Conservation (phyloP, 148 eudicot genomes). For the Vaccinium corymbosum region DNA sequence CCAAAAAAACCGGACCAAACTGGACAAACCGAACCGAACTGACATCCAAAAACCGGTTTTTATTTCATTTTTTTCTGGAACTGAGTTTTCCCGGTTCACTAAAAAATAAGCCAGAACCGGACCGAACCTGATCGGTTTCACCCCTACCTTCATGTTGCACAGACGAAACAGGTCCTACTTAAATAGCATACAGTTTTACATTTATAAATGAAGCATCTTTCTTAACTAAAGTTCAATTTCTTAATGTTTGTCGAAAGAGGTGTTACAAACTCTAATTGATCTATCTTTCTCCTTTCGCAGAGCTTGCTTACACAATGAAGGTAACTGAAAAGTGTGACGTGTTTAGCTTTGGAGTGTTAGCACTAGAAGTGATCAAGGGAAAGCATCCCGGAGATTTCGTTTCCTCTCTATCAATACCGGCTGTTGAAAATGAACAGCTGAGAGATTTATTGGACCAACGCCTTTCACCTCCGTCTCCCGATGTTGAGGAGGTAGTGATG, state of each 20-base stretch:
- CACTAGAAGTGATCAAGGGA: conserved; percentile 10
- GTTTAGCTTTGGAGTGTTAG: conserved; percentile 11
- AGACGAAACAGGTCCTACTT: too few species aligned
- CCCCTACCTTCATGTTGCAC: too few species aligned
- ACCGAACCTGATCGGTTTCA: too few species aligned
- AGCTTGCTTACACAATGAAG: neutral
- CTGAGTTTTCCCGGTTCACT: too few species aligned
- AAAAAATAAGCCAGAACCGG: too few species aligned
- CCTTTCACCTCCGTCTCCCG: neutral
- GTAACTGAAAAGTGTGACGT: neutral
- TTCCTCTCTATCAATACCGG: neutral
- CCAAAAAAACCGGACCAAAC: too few species aligned
- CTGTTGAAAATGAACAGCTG: neutral
- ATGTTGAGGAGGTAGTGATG: conserved; percentile 23
- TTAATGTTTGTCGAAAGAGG: too few species aligned
- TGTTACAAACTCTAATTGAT: neutral
- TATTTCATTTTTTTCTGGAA: too few species aligned
- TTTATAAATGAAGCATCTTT: neutral
- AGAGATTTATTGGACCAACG: conserved; percentile 6
- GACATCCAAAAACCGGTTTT: too few species aligned
- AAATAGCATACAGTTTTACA: neutral
- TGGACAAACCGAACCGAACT: too few species aligned
- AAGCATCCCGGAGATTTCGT: conserved; percentile 9
- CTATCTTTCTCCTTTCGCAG: neutral
- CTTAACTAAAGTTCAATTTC: neutral